Base-by-base conservation (phyloP, 768 basidiomycete species). In the Solioccasus polychromus region DNA sequence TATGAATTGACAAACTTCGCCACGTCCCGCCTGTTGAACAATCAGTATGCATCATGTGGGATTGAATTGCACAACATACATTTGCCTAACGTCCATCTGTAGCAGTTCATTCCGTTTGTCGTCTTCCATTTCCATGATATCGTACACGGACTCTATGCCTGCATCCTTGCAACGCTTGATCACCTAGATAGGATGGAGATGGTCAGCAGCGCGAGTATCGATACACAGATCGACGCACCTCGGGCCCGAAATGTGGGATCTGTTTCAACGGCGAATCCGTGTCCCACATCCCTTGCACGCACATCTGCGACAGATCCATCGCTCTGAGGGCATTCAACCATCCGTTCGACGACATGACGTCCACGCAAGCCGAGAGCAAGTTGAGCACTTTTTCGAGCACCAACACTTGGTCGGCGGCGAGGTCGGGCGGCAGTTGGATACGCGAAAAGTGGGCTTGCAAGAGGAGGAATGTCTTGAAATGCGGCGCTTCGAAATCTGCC, bases 291-390 rank as follows among this genome's bases (percentile, higher is more conserved):
- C 88, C 92, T 65, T 98, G 96, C 5, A 97, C 91, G 66, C 92
- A 94, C 95, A 98, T 98, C 67, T 98, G 96, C 8, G 90, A 90
- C 37, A 98, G 68, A 67, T 99, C 95, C 96, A 98, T 98, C 0
- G 94, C 94, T 25, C 92, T 89, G 19, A 97, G 69, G 1, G 95
- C 96, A 59, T 83, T 94, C 57, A 98, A 67, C 88, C 88, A 95
- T 2, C 89, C 92, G 59, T 96, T 97, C 28, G 91, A 93, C 3
- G 91, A 93, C 92, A 98, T 93, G 46, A 98, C 95, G 60, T 97
- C 94, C 25, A 98, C 93, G 58, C 92, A 95, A 1, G 95, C 95
- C 9, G 92, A 92, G 14, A 96, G 75, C 15, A 95, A 68, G 59
- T 92, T 94, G 54, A 96, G 73, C 19, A 94, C 86, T 67, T 94